These are phyloP conservation scores for Scedosporium minutisporum DNA, from an alignment of 2,329 filamentous ascomycete genomes.

Conservation along the genomic window DNA sequence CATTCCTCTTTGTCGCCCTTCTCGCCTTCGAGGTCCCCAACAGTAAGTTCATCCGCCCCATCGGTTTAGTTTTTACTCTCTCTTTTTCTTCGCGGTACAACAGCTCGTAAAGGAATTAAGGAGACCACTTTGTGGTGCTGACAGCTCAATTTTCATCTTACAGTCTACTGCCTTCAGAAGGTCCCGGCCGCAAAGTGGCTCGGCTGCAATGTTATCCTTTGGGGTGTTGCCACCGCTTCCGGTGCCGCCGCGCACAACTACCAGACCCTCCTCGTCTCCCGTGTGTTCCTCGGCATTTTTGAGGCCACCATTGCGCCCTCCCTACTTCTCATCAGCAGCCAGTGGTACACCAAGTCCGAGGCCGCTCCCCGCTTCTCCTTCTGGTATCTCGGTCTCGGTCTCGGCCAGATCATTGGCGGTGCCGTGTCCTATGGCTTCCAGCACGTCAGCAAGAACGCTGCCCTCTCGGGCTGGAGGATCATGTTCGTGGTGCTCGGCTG, in stretches of 20 bases:
- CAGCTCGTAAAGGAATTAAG: background rate
- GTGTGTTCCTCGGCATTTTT: constrained; percentile 35
- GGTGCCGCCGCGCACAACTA: constrained; percentile 13
- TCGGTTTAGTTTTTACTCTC: no score
- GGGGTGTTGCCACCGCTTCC: constrained; percentile 30
- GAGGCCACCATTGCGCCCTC: constrained; percentile 37
- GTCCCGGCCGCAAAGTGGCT: constrained; percentile 53
- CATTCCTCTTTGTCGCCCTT: constrained; percentile 53
- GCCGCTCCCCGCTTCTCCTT: constrained; percentile 7
- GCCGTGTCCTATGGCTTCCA: constrained; percentile 23
- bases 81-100: background rate
- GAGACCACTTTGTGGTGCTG: background rate
- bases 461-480: constrained; percentile 14
- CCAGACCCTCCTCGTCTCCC: constrained; percentile 20
- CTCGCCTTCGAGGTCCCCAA: constrained; percentile 51
- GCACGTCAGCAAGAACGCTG: constrained; percentile 14
- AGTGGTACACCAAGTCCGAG: constrained; percentile 20
- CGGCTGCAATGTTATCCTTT: constrained; percentile 46
- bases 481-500: constrained; percentile 14
- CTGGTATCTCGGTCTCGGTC: constrained; percentile 7
- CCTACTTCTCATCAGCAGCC: constrained; percentile 39
- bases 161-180: constrained; percentile 48
- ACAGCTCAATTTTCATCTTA: background rate
- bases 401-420: constrained; percentile 18
- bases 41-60: constrained; percentile 24